A percentile compares a stretch with the other conserved stretches of the same genome.
phyloP scores from a whole-genome alignment of 2,329 filamentous ascomycete genomes.

The Tolypocladium capitatum region DNA sequence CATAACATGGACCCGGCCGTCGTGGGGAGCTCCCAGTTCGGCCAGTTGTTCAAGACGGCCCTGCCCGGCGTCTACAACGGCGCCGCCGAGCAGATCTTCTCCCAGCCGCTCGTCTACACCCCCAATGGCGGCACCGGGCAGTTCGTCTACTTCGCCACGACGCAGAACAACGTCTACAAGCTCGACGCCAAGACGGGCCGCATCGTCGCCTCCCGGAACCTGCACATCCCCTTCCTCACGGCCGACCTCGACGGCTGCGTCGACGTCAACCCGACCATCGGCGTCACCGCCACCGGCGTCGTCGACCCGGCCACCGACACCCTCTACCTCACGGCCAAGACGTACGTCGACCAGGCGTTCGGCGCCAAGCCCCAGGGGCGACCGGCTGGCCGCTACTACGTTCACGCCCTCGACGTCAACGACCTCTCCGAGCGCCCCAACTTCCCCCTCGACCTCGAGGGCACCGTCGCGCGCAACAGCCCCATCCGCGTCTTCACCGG shows the following conservation, averaged over 20 bases:
- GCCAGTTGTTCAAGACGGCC: slow-evolving; percentile 36
- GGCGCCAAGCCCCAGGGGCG: slow-evolving; percentile 17
- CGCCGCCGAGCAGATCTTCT: slow-evolving; percentile 37
- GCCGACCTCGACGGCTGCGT: slow-evolving; percentile 33
- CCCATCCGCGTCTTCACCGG: slow-evolving; percentile 34
- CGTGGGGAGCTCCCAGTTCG: slow-evolving; percentile 40
- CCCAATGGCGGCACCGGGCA: slow-evolving; percentile 30
- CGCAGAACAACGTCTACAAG: slow-evolving; percentile 45
- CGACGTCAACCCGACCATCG: slow-evolving; percentile 33
- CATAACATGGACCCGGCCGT: slow-evolving; percentile 51
- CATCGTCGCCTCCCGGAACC: slow-evolving; percentile 32
- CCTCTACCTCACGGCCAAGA: slow-evolving; percentile 30
- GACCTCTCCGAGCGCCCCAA: slow-evolving; percentile 22
- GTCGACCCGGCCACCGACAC: slow-evolving; percentile 31
- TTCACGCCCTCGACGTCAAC: slow-evolving; percentile 25
- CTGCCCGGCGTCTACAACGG: slow-evolving; percentile 40
- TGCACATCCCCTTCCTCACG: slow-evolving; percentile 35
- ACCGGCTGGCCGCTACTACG: slow-evolving; percentile 20
- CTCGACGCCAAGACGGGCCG: slow-evolving; percentile 39
- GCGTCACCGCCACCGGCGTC: slow-evolving; percentile 31
- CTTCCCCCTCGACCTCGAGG: slow-evolving; percentile 36
- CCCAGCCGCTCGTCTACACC: slow-evolving; percentile 37
- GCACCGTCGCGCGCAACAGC: slow-evolving; percentile 31
- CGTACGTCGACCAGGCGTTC: slow-evolving; percentile 21
- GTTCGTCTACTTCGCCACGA: slow-evolving; percentile 42